These are phyloP conservation scores for Ceratobasidium sp. DNA, from an alignment of 1,284 basidiomycete species.

Conservation along the genomic window DNA sequence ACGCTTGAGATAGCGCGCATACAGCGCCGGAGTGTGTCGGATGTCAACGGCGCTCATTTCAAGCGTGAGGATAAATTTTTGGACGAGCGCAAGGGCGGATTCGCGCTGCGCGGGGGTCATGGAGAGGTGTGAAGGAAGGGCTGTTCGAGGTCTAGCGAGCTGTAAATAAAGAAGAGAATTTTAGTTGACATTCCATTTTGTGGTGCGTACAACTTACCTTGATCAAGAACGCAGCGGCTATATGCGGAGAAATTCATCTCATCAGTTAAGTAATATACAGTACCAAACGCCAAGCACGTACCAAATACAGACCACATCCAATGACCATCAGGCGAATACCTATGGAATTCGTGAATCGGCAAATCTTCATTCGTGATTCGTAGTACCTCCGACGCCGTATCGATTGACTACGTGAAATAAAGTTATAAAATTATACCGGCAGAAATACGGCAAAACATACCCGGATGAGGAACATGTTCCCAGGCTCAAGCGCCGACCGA, in stretches of 20 bases:
- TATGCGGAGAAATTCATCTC: background rate
- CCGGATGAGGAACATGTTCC: slow-evolving; percentile 76
- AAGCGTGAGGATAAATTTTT: background rate
- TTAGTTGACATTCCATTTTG: background rate
- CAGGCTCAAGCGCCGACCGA: slow-evolving; percentile 72
- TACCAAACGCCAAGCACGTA: slow-evolving; percentile 68
- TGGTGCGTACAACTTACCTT: slow-evolving; percentile 1
- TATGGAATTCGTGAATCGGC: slow-evolving; percentile 80
- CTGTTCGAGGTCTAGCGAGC: background rate
- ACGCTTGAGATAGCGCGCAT: background rate
- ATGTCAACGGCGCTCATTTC: background rate
- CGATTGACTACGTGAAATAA: slow-evolving; percentile 68
- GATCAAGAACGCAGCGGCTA: slow-evolving; percentile 20
- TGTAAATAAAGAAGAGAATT: background rate
- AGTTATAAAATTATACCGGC: background rate
- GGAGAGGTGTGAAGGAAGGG: slow-evolving; percentile 7
- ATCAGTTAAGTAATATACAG: background rate
- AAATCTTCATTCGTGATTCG: slow-evolving; percentile 73
- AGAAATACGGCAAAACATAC: slow-evolving; percentile 56
- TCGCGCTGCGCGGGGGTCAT: slow-evolving; percentile 2
- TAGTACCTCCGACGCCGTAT: slow-evolving; percentile 78
- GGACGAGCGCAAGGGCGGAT: background rate
- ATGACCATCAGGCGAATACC: slow-evolving; percentile 87
- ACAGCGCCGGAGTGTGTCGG: background rate
- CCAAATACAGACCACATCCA: slow-evolving; percentile 88